These are phyloP conservation scores for Coelastrella sp. DNA, from an alignment of 139 green algal species.

Conservation along the genomic window DNA sequence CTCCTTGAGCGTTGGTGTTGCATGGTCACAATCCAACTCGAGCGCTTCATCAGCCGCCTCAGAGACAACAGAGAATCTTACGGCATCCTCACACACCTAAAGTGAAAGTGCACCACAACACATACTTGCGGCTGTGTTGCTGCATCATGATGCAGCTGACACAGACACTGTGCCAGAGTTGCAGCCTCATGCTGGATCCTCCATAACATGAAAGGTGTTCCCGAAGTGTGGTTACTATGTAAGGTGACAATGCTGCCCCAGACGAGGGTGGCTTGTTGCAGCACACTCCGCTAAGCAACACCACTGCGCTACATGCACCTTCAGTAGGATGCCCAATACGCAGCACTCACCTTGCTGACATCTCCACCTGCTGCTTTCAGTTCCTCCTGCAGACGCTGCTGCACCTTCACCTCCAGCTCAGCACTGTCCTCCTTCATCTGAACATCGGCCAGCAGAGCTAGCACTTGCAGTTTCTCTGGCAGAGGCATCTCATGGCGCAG, in stretches of 20 bases:
- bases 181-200: too few relatives aligned
- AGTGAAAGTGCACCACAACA: background rate
- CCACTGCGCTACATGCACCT: too few relatives aligned
- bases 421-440: constrained; percentile 51
- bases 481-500: constrained; percentile 43
- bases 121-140: too few relatives aligned
- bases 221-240: too few relatives aligned
- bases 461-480: constrained; percentile 48
- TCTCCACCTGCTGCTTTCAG: background rate
- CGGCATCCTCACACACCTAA: constrained; percentile 51
- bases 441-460: constrained; percentile 71
- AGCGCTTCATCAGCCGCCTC: constrained; percentile 60
- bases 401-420: constrained; percentile 46
- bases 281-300: too few relatives aligned
- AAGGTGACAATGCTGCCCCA: too few relatives aligned
- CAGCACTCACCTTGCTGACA: constrained; percentile 28
- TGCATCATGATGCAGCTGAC: too few relatives aligned
- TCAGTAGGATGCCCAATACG: too few relatives aligned
- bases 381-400: constrained; percentile 8
- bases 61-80: constrained; percentile 53
- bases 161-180: too few relatives aligned
- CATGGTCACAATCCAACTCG: constrained; percentile 54
- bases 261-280: too few relatives aligned
- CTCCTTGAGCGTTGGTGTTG: constrained; percentile 55
- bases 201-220: too few relatives aligned